These are phyloP conservation scores for Acanthamoeba healyi DNA, from an alignment of 208 protist species.

Conservation along the genomic window DNA sequence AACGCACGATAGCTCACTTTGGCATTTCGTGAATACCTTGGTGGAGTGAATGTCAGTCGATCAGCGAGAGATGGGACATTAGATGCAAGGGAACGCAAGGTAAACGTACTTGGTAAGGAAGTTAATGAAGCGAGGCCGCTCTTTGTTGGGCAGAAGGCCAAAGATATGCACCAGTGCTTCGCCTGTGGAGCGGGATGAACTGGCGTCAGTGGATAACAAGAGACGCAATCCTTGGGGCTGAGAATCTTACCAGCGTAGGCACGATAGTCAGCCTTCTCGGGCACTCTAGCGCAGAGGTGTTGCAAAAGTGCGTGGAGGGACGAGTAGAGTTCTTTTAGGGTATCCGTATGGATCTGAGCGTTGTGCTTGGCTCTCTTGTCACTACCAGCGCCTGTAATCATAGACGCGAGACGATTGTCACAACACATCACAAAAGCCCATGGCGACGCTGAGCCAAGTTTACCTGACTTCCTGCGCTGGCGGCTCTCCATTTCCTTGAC, in stretches of 20 bases:
- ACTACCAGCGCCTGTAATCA: neutral
- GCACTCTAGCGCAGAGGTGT: conserved; percentile 64
- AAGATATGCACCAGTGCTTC: conserved; percentile 44
- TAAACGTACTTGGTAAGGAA: conserved; percentile 48
- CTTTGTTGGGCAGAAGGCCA: conserved; percentile 28
- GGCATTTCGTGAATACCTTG: conserved; percentile 56
- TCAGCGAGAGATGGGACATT: neutral
- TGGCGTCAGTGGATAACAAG: too few relatives aligned
- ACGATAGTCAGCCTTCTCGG: conserved; percentile 61
- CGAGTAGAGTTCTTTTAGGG: conserved; percentile 44
- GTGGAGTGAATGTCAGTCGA: neutral
- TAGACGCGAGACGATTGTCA: neutral
- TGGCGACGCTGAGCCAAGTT: too few relatives aligned
- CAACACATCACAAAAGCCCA: neutral
- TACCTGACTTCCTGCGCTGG: neutral
- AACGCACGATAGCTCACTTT: conserved; percentile 67
- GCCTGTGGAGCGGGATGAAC: neutral
- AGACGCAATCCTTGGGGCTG: neutral
- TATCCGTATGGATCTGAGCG: conserved; percentile 5
- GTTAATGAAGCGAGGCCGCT: conserved; percentile 68
- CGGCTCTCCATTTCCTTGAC: conserved; percentile 65
- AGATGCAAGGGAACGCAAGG: neutral
- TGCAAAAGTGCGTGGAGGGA: conserved; percentile 62
- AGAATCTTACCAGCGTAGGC: conserved; percentile 6
- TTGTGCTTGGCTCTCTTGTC: conserved; percentile 39